Percentiles rank a stretch among this genome's conserved stretches.
phyloP scores from a whole-genome alignment of 2,329 filamentous ascomycete species.

The Trichoderma sp. region DNA sequence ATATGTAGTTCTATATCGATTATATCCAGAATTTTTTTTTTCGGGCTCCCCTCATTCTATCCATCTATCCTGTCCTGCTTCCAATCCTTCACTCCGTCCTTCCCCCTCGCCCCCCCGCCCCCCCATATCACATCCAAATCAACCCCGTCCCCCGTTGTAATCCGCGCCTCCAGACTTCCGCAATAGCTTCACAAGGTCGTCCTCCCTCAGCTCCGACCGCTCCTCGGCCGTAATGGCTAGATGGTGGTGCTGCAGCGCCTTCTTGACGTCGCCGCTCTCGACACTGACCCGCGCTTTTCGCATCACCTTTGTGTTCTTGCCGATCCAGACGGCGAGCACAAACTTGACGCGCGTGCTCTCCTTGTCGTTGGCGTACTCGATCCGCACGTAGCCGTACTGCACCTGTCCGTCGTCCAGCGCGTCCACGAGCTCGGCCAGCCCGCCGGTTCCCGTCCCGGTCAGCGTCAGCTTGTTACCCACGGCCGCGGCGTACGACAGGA shows the following conservation, averaged over 20 bases:
- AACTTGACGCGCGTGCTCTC: constrained; percentile 69
- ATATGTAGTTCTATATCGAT: constrained; percentile 12
- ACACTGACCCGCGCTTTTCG: constrained; percentile 66
- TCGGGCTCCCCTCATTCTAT: background rate
- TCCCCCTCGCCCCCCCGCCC: background rate
- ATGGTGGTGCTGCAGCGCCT: constrained; percentile 60
- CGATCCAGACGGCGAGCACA: constrained; percentile 65
- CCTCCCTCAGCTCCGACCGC: constrained; percentile 57
- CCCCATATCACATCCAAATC: background rate
- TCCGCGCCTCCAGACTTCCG: constrained; percentile 67
- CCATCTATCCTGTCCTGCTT: background rate
- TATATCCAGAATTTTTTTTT: background rate
- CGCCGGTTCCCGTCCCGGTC: constrained; percentile 56
- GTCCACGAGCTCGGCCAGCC: constrained; percentile 54
- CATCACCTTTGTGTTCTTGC: constrained; percentile 63
- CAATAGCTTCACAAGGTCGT: constrained; percentile 58
- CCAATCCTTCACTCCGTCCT: background rate
- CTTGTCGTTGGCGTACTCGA: constrained; percentile 69
- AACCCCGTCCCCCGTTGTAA: constrained; percentile 65
- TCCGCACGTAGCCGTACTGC: constrained; percentile 63
- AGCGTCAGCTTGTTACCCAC: constrained; percentile 56
- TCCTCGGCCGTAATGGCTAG: constrained; percentile 62
- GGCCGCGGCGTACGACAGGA: constrained; percentile 58
- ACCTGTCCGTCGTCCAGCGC: constrained; percentile 58
- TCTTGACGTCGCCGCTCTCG: constrained; percentile 64